A percentile compares a stretch with the other conserved stretches of the same genome.
Conservation (phyloP, 2,329 filamentous ascomycete species). For the Pseudogymnoascus sp. region DNA sequence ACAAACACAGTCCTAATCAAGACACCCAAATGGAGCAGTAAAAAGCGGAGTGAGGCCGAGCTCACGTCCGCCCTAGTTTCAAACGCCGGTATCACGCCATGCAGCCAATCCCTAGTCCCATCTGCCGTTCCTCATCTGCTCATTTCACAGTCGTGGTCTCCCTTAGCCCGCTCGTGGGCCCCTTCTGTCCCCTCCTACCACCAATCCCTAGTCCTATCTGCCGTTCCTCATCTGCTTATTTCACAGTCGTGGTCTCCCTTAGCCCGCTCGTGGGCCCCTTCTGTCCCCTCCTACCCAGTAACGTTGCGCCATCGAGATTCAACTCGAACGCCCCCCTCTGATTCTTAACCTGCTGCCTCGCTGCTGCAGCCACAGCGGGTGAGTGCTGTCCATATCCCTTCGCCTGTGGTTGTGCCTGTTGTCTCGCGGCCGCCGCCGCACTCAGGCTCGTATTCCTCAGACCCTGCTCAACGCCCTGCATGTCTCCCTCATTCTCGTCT, state of each 20-base stretch:
- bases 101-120: neutral
- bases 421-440: constrained; percentile 53
- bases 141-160: constrained; percentile 21
- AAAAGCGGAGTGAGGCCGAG: neutral
- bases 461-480: constrained; percentile 74
- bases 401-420: constrained; percentile 29
- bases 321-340: constrained; percentile 82
- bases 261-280: constrained; percentile 32
- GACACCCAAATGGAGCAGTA: neutral
- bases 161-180: constrained; percentile 22
- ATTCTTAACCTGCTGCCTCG: constrained; percentile 66
- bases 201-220: neutral
- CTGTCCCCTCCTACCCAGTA: constrained; percentile 63
- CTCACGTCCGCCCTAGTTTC: neutral
- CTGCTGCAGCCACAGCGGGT: constrained; percentile 72
- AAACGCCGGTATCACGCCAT: constrained; percentile 5
- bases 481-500: constrained; percentile 51
- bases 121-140: constrained; percentile 15
- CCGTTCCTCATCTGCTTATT: constrained; percentile 19
- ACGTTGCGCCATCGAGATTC: constrained; percentile 79
- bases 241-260: constrained; percentile 20
- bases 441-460: constrained; percentile 76
- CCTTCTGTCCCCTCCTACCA: constrained; percentile 56
- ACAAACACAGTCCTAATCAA: neutral
- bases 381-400: constrained; percentile 86